Percentiles rank a stretch among this genome's conserved stretches.
Conservation (phyloP, 192 early-diverging fungal genomes). For the Paraglomus brasilianum region DNA sequence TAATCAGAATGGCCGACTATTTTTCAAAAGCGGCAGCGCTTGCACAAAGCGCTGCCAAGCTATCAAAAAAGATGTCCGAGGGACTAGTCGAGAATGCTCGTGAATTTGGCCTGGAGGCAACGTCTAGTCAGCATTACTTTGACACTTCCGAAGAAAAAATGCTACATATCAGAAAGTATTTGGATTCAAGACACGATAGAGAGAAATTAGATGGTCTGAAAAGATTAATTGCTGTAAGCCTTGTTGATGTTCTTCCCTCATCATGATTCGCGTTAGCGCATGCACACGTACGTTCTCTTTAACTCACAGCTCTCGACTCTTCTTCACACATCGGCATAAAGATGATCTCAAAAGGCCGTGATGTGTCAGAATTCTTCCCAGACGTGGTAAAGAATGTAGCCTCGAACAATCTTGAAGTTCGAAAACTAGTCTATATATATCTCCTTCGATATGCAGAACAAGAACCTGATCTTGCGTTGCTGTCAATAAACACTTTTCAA, state of each 20-base stretch:
- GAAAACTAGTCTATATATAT: constrained; percentile 96
- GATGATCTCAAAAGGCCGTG: constrained; percentile 87
- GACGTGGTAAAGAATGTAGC: constrained; percentile 98
- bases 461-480: constrained; percentile 92
- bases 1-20: constrained; percentile 23
- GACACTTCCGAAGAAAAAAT: constrained; percentile 88
- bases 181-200: constrained; percentile 83
- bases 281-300: background rate
- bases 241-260: background rate
- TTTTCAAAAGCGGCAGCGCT: constrained; percentile 29
- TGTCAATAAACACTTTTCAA: constrained; percentile 98
- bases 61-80: constrained; percentile 75
- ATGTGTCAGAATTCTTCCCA: constrained; percentile 88
- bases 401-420: constrained; percentile 81
- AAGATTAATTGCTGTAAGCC: constrained; percentile 78
- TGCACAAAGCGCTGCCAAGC: constrained; percentile 65
- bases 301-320: background rate
- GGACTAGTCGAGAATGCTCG: constrained; percentile 88
- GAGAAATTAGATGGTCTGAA: constrained; percentile 93
- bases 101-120: constrained; percentile 76
- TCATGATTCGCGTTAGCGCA: background rate
- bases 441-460: constrained; percentile 92
- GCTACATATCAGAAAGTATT: constrained; percentile 66
- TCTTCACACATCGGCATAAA: constrained; percentile 32
- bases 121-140: constrained; percentile 76